Base-by-base conservation (phyloP, 257 asterid genomes). In the Salvia hispanica region DNA sequence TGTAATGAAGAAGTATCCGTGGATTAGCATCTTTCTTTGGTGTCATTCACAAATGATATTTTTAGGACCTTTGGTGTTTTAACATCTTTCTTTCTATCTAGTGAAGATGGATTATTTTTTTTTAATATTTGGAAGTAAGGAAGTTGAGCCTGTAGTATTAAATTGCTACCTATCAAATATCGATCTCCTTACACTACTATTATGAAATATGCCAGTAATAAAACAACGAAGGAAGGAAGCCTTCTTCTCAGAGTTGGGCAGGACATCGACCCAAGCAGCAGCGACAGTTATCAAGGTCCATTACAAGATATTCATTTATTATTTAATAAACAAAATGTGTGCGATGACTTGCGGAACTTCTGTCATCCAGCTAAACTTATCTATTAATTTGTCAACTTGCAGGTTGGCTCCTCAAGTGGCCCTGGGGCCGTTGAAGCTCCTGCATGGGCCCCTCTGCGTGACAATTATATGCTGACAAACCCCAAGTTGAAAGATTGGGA, bases 401-500 rank as follows among this genome's bases (percentile, higher is more conserved):
- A 90, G 97, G 87, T 51, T 12, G 93, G 83, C 15, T 10, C 87
- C 52, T 75, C 91, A 36, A 43, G 77, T 67, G 82, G 80, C 70
- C 47, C 82, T 15, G 77, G 25, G 63, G 80, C 73, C 61, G 85
- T 76, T 8, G 96, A 82, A 68, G 87, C 84, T 64, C 96, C 96
- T 16, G 71, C 80, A 4, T 88, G 96, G 96, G 96, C 95, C 36
- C 96, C 99, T 57, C 76, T 88, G 74, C 95, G 96, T 9, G 96
- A 94, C 71, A 78, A 87, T 74, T 94, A 82, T 88, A 94, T 94
- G 96, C 77, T 94, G 62, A 84, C 97, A 53, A 85, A 80, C 79
- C 88, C 92, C 18, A 93, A 85, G 80, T 71, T 85, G 76, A 90
- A 93, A 76, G 95, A 93, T 76, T 93, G 96, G 96, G 96, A 93